Evolutionary conservation across 139 green algal genomes (phyloP).

Genomic region (Chlamydomonas incerta): DNA sequence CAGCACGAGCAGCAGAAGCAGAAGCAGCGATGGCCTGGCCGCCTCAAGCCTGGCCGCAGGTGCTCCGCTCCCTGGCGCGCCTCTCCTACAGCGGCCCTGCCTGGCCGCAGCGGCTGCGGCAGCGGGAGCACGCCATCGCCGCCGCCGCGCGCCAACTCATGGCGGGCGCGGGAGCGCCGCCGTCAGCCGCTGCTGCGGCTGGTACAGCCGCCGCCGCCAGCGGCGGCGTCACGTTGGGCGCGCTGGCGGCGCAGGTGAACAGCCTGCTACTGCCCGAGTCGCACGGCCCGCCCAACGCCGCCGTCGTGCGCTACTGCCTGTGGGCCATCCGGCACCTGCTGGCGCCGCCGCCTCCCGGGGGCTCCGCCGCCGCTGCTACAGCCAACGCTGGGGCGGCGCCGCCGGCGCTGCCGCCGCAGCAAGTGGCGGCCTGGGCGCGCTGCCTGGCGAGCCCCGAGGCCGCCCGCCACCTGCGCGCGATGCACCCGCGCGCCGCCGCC

Average conservation of each 20-base stretch:
- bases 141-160: neutral
- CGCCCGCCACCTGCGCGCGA: neutral
- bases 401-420: too few species aligned
- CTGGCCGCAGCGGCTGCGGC: slow-evolving; percentile 11
- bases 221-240: neutral
- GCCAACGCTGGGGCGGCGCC: too few species aligned
- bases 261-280: too few species aligned
- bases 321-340: slow-evolving; percentile 1
- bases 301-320: slow-evolving; percentile 2
- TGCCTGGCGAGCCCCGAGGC: neutral
- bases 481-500: slow-evolving; percentile 15
- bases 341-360: too few species aligned
- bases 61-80: neutral
- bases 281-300: neutral
- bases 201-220: neutral
- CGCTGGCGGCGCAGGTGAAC: too few species aligned
- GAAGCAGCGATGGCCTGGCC: neutral
- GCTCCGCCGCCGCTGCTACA: too few species aligned
- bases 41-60: neutral
- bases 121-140: neutral
- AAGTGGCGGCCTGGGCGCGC: too few species aligned
- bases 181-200: neutral
- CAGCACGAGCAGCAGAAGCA: too few species aligned
- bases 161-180: neutral
- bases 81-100: slow-evolving; percentile 11